A percentile compares a stretch with the other conserved stretches of the same genome.
Conservation (phyloP, 495 filamentous ascomycete genomes). For the Terfezia claveryi region DNA sequence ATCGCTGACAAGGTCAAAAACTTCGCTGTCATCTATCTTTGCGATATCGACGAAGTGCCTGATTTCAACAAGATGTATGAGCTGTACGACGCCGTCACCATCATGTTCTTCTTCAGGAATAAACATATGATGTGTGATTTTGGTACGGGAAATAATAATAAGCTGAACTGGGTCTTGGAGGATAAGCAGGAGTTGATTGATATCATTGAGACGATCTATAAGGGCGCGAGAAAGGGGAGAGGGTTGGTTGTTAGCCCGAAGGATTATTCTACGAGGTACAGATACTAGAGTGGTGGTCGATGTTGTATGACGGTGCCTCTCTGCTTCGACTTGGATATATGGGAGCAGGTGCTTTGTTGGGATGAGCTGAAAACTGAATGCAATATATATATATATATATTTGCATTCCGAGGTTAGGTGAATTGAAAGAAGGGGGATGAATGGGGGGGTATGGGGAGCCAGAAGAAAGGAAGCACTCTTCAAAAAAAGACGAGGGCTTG, state of each 20-base stretch:
- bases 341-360: too few relatives aligned
- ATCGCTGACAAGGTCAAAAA: constrained; percentile 70
- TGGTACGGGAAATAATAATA: constrained; percentile 96
- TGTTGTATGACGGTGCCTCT: too few relatives aligned
- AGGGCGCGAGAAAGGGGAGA: constrained; percentile 87
- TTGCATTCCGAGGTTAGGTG: too few relatives aligned
- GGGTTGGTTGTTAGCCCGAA: constrained; percentile 94
- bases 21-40: constrained; percentile 88
- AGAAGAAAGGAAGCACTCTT: too few relatives aligned
- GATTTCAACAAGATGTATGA: constrained; percentile 90
- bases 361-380: too few relatives aligned
- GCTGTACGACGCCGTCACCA: constrained; percentile 36
- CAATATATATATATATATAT: too few relatives aligned
- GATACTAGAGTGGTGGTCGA: constrained; percentile 8
- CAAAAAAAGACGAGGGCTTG: too few relatives aligned
- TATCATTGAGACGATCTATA: constrained; percentile 94
- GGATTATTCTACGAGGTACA: constrained; percentile 25
- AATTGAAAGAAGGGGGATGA: too few relatives aligned
- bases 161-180: constrained; percentile 89
- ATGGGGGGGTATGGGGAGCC: too few relatives aligned
- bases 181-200: constrained; percentile 98
- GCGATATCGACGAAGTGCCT: constrained; percentile 85
- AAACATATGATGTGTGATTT: constrained; percentile 99
- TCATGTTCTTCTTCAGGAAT: constrained; percentile 89
- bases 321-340: too few relatives aligned